These are phyloP conservation scores for Avena atlantica DNA, from an alignment of 176 grass and related monocot species.

Conservation along the genomic window DNA sequence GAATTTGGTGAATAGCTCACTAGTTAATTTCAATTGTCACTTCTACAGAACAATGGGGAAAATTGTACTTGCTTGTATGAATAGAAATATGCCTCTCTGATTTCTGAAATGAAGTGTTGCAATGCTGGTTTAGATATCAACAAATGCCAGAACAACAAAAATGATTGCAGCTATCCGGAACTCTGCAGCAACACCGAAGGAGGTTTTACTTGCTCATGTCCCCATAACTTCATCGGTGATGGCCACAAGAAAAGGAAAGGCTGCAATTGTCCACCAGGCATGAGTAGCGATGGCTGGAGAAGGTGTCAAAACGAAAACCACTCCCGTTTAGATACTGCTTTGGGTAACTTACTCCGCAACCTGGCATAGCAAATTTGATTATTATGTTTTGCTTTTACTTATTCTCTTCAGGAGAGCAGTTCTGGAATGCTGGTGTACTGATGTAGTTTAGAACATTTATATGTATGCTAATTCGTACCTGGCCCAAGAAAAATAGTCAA, in stretches of 20 bases:
- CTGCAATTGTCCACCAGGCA: background rate
- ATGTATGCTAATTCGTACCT: background rate
- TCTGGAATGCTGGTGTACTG: background rate
- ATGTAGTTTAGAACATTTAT: background rate
- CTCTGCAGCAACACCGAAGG: conserved; percentile 35
- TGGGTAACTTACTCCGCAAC: conserved; percentile 30
- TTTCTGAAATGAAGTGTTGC: conserved; percentile 32
- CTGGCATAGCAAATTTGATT: background rate
- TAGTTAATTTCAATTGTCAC: background rate
- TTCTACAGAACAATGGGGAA: background rate
- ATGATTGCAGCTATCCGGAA: background rate
- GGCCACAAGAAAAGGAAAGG: background rate
- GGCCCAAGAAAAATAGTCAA: background rate
- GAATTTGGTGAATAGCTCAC: background rate
- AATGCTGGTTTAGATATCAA: conserved; percentile 27
- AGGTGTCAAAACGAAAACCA: background rate
- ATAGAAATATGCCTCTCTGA: background rate
- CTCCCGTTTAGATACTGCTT: background rate
- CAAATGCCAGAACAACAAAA: background rate
- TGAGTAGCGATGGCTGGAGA: too few species aligned
- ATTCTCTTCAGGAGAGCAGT: background rate
- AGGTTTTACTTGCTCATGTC: conserved; percentile 42
- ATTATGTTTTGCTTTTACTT: background rate
- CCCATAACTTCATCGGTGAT: background rate
- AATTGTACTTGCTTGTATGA: background rate